Evolutionary conservation across 1,284 basidiomycete species (phyloP), one percentile per base, ranked within the genome.

Genomic region (Cryptococcus jaspeensis): DNA sequence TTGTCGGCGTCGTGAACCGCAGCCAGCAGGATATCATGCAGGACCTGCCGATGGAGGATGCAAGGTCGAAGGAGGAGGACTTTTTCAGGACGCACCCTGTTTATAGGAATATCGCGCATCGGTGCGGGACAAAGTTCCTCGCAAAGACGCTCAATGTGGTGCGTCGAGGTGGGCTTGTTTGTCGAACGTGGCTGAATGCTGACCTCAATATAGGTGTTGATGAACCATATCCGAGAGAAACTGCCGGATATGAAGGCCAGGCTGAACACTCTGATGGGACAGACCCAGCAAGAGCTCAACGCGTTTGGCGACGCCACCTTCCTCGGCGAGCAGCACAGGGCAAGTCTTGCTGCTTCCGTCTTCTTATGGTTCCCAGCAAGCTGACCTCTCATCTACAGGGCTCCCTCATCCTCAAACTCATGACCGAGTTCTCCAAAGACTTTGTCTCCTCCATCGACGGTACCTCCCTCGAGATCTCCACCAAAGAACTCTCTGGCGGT

Each of bases 221-320:
- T 99, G 85, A 92, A 90, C 77, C 96, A 99, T 76, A 99, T 99
- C 66, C 86, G 96, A 55, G 96, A 99, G 72, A 98, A 99, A 79
- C 82, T 99, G 40, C 96, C 96, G 0, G 96, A 99, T 77, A 99
- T 99, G 96, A 99, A 99, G 78, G 96, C 96, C 13, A 84, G 94
- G 18, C 80, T 99, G 62, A 99, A 99, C 76, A 99, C 96, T 7
- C 80, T 99, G 15, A 99, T 99, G 92, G 93, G 94, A 12, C 96
- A 99, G 79, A 93, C 96, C 5, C 94, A 98, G 75, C 96, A 99
- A 78, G 96, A 99, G 76, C 84, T 99, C 46, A 92, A 92, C 77
- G 87, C 92, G 5, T 98, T 96, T 71, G 96, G 96, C 28, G 96
- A 98, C 74, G 84, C 91, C 20, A 90, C 92, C 1, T 85, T 94